Conservation (phyloP, 2,329 filamentous ascomycete genomes). For the Cercospora sojina region DNA sequence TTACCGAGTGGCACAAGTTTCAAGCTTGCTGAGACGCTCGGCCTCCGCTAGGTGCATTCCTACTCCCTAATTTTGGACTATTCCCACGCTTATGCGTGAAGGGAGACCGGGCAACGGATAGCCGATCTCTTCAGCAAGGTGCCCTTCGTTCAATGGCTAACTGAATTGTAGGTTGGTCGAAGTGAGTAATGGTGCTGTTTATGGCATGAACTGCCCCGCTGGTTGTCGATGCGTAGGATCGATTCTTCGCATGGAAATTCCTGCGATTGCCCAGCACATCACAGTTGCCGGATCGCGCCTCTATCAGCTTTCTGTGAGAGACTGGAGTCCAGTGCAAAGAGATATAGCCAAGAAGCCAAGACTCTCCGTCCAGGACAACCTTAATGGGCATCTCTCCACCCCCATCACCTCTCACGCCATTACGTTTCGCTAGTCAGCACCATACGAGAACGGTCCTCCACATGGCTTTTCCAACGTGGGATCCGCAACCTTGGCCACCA, state of each 20-base stretch:
- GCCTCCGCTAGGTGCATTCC: slow-evolving; percentile 13
- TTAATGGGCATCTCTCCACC: slow-evolving; percentile 5
- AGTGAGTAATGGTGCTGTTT: not conserved
- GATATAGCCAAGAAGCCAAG: slow-evolving; percentile 17
- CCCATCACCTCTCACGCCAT: slow-evolving; percentile 3
- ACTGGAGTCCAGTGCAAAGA: not conserved
- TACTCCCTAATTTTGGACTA: slow-evolving; percentile 12
- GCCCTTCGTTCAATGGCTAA: not conserved
- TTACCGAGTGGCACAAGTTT: slow-evolving; percentile 4
- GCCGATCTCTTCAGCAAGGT: not conserved
- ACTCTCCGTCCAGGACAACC: slow-evolving; percentile 6
- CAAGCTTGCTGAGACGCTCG: slow-evolving; percentile 20
- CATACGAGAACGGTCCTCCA: not conserved
- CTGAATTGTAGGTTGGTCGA: not conserved
- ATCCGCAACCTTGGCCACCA: slow-evolving; percentile 11
- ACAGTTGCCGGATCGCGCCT: not conserved
- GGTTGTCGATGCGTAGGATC: not conserved
- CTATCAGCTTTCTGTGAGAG: not conserved
- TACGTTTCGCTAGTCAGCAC: not conserved
- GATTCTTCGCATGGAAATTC: not conserved
- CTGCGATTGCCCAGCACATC: not conserved
- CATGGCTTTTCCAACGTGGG: not conserved
- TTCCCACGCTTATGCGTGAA: not conserved
- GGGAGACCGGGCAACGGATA: not conserved
- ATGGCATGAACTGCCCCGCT: not conserved